phyloP scores from a whole-genome alignment of 805 yeast species.

The Pichia manshurica region DNA sequence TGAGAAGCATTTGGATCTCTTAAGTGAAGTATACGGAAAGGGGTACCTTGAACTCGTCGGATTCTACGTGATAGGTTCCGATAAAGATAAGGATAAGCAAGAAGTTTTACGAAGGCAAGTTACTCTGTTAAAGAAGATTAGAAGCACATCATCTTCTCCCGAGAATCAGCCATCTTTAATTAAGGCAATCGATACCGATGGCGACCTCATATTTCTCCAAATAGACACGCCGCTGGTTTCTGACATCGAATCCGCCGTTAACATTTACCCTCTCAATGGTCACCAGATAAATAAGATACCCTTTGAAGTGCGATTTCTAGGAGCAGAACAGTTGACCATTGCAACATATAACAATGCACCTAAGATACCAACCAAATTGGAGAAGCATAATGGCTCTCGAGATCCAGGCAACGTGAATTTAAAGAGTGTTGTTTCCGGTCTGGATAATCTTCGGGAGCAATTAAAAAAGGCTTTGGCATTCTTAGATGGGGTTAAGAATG shows the following conservation, averaged over 20 bases:
- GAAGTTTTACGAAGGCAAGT: not conserved
- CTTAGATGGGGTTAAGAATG: slow-evolving; percentile 11
- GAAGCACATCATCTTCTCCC: not conserved
- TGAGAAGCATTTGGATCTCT: slow-evolving; percentile 12
- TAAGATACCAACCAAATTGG: not conserved
- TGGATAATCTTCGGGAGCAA: slow-evolving; percentile 7
- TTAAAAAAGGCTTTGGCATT: slow-evolving; percentile 12
- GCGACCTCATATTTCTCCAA: not conserved
- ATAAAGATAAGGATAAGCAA: not conserved
- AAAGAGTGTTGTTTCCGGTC: not conserved
- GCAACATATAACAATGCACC: slow-evolving; percentile 2
- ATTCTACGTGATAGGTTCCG: slow-evolving; percentile 14
- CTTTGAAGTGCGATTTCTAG: not conserved
- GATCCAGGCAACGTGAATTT: too few relatives aligned
- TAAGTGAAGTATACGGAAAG: slow-evolving; percentile 21
- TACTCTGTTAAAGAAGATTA: not conserved
- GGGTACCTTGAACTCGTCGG: slow-evolving; percentile 23
- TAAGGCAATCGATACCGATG: not conserved
- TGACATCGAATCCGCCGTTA: not conserved
- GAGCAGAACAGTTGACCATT: not conserved
- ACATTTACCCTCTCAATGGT: not conserved
- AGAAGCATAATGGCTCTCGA: not conserved
- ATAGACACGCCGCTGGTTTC: not conserved
- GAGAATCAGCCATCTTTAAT: not conserved
- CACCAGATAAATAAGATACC: not conserved